Base-by-base conservation (phyloP, 176 grass and related monocot genomes). In the Musa beccarii region DNA sequence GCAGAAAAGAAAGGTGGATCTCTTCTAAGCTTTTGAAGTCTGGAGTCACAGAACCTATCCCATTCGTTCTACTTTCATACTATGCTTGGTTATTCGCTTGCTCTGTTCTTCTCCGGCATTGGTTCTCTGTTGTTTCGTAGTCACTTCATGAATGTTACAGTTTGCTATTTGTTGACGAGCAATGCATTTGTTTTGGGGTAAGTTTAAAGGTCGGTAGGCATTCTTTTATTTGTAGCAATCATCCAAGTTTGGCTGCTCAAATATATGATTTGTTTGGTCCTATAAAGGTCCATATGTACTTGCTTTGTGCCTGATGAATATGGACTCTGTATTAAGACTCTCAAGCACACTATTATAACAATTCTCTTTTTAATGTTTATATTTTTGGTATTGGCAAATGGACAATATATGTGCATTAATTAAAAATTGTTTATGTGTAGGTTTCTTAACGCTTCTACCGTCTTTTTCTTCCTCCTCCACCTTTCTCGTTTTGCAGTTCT, bases 1-100 rank as follows among this genome's bases (percentile, higher is more conserved):
- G 26, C 90, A 86, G 71, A 97, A 97, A 76, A 82, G 85, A 75
- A 97, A 92, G 85, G 80, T 83, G 29, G 87, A 90, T 70, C 93
- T 97, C 67, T 97, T 97, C 86, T 97, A 77, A 85, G 34, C 21
- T 17, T 64, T 19, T 66, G 61, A n/a, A 52, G 22, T 16, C 59
- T 13, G 20, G 49, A 77, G 12, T 43, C 14, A 17, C 34, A 25
- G 17, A 22, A 24, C 52, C 49, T 16, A 21, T 55, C 26, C 49
- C 11, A 0, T 15, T 71, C 53, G 14, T 70, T 11, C 49, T 59
- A 11, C 23, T 8, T 59, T 12, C 53, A 43, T 59, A 22, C 26
- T 0, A 66, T 23, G 12, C 49, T 66, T 28, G 50, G 26, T 7
- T 22, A 53, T 77, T 20, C 28, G 19, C 13, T 66, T 77, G n/a